phyloP scores from a whole-genome alignment of 306 rosid species.

The Dryas alaskensis region DNA sequence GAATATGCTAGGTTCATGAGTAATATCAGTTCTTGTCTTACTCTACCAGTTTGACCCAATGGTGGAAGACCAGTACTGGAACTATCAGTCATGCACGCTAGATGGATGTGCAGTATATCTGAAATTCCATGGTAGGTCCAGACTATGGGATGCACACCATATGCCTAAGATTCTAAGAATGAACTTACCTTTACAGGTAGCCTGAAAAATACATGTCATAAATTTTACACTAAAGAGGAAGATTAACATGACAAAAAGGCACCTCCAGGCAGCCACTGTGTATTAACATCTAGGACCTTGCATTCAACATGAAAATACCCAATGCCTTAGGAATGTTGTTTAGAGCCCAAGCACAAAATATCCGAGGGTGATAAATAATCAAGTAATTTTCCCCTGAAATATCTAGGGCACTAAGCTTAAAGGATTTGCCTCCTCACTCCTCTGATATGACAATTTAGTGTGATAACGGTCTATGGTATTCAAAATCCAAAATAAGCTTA shows the following conservation, averaged over 20 bases:
- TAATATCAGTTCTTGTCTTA: not conserved
- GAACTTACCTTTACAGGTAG: not conserved
- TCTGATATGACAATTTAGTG: not conserved
- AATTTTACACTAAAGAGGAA: not conserved
- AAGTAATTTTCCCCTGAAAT: not conserved
- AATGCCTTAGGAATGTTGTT: not conserved
- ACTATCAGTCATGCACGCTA: not conserved
- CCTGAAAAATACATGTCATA: too few relatives aligned
- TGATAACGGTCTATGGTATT: not conserved
- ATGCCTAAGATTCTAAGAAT: not conserved
- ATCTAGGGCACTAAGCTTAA: not conserved
- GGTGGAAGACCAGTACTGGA: not conserved
- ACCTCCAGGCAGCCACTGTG: not conserved
- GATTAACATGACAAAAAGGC: not conserved
- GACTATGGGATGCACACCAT: too few relatives aligned
- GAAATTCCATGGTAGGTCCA: too few relatives aligned
- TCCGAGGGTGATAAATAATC: not conserved
- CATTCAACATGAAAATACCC: too few relatives aligned
- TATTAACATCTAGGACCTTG: not conserved
- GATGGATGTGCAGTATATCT: not conserved
- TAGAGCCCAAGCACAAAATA: not conserved
- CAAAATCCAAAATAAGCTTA: not conserved
- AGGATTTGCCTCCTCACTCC: not conserved
- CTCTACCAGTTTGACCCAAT: not conserved
- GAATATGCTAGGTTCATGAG: not conserved